A percentile compares a stretch with the other conserved stretches of the same genome.
Evolutionary conservation across 1,284 basidiomycete species (phyloP).

Genomic region (Trametes sp.): DNA sequence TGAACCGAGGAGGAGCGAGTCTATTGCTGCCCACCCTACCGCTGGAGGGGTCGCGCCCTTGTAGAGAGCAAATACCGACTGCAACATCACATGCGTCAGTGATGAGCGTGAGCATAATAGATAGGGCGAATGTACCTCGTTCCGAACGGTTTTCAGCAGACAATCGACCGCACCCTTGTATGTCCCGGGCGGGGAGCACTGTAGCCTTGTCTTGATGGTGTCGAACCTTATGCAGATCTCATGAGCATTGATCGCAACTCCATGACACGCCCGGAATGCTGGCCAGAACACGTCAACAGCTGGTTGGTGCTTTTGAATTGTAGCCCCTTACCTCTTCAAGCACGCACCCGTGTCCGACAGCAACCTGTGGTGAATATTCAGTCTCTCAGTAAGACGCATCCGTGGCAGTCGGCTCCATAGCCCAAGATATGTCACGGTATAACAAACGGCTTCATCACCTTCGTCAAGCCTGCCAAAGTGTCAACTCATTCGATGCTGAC

Average conservation of each 20-base stretch:
- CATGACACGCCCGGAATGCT: too few relatives aligned
- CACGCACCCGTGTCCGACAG: conserved; percentile 69
- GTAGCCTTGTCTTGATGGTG: conserved; percentile 79
- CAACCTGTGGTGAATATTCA: conserved; percentile 51
- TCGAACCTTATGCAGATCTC: conserved; percentile 61
- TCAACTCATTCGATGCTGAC: neutral
- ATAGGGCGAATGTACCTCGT: conserved; percentile 57
- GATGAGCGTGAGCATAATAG: neutral
- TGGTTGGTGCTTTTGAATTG: too few relatives aligned
- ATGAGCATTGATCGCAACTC: too few relatives aligned
- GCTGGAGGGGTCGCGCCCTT: conserved; percentile 80
- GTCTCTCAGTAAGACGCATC: neutral
- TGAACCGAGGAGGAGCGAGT: conserved; percentile 78
- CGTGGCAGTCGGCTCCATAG: neutral
- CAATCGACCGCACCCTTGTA: conserved; percentile 76
- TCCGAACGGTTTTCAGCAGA: conserved; percentile 64
- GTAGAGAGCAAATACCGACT: conserved; percentile 58
- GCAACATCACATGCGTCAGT: neutral
- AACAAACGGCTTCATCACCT: conserved; percentile 49
- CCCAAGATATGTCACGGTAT: too few relatives aligned
- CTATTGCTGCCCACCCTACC: conserved; percentile 80
- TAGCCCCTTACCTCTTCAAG: neutral
- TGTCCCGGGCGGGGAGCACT: conserved; percentile 72
- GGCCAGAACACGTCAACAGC: too few relatives aligned
- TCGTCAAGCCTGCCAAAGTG: conserved; percentile 60